A percentile compares a stretch with the other conserved stretches of the same genome.
Evolutionary conservation across 225 moss, liverwort and hornwort genomes (phyloP).

Genomic region (Marchantia polymorpha): DNA sequence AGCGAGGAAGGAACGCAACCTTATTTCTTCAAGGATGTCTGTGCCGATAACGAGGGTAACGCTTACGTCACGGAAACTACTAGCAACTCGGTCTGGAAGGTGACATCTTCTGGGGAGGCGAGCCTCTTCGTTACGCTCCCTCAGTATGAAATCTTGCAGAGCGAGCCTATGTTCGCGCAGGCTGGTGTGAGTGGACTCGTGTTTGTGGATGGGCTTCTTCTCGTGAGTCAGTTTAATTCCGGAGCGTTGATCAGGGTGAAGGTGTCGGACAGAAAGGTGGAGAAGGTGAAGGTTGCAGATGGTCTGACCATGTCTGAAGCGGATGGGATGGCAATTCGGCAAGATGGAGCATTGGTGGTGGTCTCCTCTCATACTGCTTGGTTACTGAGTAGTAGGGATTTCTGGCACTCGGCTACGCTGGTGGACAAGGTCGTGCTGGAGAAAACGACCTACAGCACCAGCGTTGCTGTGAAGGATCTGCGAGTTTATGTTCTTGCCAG

Average conservation of each 20-base stretch:
- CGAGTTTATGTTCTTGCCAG: constrained; percentile 46
- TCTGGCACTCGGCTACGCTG: constrained; percentile 63
- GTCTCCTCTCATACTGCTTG: constrained; percentile 59
- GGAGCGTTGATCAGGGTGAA: constrained; percentile 66
- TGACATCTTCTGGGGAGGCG: constrained; percentile 50
- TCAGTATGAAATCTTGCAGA: constrained; percentile 32
- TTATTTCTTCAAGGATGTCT: constrained; percentile 45
- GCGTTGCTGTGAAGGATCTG: constrained; percentile 33
- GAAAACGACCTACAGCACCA: constrained; percentile 36
- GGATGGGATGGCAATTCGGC: constrained; percentile 62
- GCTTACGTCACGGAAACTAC: constrained; percentile 60
- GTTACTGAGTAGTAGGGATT: constrained; percentile 56
- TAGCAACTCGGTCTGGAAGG: constrained; percentile 71
- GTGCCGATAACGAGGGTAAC: constrained; percentile 55
- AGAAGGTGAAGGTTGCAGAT: constrained; percentile 28
- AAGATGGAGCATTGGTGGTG: constrained; percentile 62
- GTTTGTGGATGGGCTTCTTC: constrained; percentile 45
- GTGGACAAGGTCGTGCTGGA: constrained; percentile 55
- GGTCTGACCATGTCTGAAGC: constrained; percentile 36
- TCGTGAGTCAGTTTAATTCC: constrained; percentile 61
- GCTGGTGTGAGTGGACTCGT: constrained; percentile 58
- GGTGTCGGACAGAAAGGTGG: constrained; percentile 39
- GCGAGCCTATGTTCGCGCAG: background rate
- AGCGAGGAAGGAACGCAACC: constrained; percentile 34
- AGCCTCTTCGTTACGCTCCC: constrained; percentile 46